These are phyloP conservation scores for Rhodotorula sp. DNA, from an alignment of 1,284 basidiomycete species.

Conservation along the genomic window DNA sequence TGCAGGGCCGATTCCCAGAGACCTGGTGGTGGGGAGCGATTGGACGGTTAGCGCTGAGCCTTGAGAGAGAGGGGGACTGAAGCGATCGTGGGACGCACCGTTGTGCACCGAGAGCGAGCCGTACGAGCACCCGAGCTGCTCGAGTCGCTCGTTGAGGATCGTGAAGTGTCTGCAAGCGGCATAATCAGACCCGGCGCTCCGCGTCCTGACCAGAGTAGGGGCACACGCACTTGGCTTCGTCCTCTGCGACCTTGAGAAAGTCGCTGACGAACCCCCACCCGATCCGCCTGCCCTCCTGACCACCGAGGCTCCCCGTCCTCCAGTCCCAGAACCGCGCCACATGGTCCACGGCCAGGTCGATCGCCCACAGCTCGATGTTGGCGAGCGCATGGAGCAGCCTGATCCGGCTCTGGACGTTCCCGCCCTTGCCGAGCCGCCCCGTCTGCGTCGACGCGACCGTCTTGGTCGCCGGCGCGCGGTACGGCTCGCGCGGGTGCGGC, in stretches of 20 bases:
- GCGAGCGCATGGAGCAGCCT: slow-evolving; percentile 79
- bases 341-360: slow-evolving; percentile 51
- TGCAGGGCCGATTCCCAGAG: slow-evolving; percentile 79
- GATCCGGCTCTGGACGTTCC: slow-evolving; percentile 64
- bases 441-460: slow-evolving; percentile 66
- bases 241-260: slow-evolving; percentile 62
- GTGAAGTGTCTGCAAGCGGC: slow-evolving; percentile 56
- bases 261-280: slow-evolving; percentile 49
- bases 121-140: slow-evolving; percentile 69
- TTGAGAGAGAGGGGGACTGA: not conserved
- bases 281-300: slow-evolving; percentile 35
- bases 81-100: not conserved
- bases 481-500: slow-evolving; percentile 69
- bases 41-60: not conserved
- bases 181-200: no score
- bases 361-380: slow-evolving; percentile 88
- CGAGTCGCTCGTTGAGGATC: slow-evolving; percentile 52
- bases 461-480: slow-evolving; percentile 60
- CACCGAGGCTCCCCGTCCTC: slow-evolving; percentile 18
- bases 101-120: slow-evolving; percentile 57
- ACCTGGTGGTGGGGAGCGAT: slow-evolving; percentile 36
- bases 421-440: slow-evolving; percentile 60
- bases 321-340: slow-evolving; percentile 29
- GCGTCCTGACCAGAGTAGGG: not conserved
- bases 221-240: slow-evolving; percentile 61